Evolutionary conservation across 2,329 filamentous ascomycete genomes (phyloP), one percentile per base, ranked within the genome.

Genomic region (Metarhizium brunneum): DNA sequence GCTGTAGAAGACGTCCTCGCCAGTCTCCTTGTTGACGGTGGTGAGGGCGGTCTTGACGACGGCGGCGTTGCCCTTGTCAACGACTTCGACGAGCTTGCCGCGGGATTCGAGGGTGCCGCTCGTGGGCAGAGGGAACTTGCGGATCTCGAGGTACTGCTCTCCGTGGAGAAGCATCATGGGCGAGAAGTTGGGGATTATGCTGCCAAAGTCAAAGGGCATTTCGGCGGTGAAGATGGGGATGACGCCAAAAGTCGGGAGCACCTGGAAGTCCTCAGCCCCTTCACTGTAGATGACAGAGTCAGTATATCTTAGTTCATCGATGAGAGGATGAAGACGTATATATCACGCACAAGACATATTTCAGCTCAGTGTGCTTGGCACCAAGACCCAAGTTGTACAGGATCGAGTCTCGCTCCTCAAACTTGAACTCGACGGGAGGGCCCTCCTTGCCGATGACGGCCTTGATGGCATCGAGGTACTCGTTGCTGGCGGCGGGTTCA

Each of bases 81-180:
- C 83, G 10, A 97, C 92, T 71, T 99, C 94, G 59, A 99, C 83
- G 56, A 99, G 85, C 70, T 85, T 86, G 57, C 85, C 87, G 67
- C 85, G 83, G 56, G 87, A 90, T 64, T 88, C 72, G 52, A 95
- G 85, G 56, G 84, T 86, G 52, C 82, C 91, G 55, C 85, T 81
- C 36, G 92, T 96, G 40, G 92, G 92, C 65, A 97, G 88, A 45
- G 94, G 94, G 76, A 85, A 95, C 72, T 92, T 90, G 69, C 86
- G 85, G 67, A 99, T 82, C 75, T 99, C 94, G 61, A 99, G 89
- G 76, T 92, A 99, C 73, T 99, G 94, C 79, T 99, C 94, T 68
- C 94, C 94, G 76, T 99, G 94, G 29, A 99, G 87, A 52, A 99
- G 84, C 91, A 96, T 96, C 90, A 96, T 96, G 59, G 92, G 92